Evolutionary conservation across 2,329 filamentous ascomycete genomes (phyloP).

Genomic region (Claviceps sp.): DNA sequence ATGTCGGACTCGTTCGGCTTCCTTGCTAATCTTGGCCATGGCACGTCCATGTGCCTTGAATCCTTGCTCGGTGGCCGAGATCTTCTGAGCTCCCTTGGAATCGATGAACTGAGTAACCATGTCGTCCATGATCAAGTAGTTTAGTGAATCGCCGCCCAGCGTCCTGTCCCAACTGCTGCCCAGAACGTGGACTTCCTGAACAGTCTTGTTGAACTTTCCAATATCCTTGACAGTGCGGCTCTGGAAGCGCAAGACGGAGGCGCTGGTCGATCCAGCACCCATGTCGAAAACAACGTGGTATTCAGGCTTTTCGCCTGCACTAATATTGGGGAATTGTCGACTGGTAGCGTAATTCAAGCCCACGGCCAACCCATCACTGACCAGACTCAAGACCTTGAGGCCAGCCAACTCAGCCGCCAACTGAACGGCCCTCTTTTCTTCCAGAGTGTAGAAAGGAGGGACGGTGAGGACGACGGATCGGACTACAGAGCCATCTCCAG

Average conservation of each 20-base stretch:
- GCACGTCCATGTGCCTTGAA: constrained; percentile 69
- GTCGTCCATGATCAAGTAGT: constrained; percentile 76
- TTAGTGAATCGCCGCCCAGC: constrained; percentile 81
- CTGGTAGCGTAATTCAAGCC: constrained; percentile 91
- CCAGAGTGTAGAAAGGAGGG: constrained; percentile 76
- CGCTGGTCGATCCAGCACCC: constrained; percentile 89
- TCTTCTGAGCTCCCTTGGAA: constrained; percentile 52
- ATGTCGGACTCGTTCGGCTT: constrained; percentile 75
- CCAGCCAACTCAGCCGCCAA: constrained; percentile 79
- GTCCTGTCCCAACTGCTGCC: constrained; percentile 81
- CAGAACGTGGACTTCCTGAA: constrained; percentile 86
- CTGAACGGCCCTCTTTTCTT: constrained; percentile 79
- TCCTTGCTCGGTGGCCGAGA: constrained; percentile 45
- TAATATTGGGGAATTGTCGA: constrained; percentile 75
- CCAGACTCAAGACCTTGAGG: constrained; percentile 68
- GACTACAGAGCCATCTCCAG: constrained; percentile 60
- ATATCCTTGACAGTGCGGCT: constrained; percentile 80
- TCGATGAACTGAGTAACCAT: constrained; percentile 72
- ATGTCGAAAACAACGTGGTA: constrained; percentile 93
- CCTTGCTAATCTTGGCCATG: constrained; percentile 83
- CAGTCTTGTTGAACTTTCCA: constrained; percentile 87
- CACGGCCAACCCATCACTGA: constrained; percentile 85
- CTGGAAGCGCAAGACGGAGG: constrained; percentile 81
- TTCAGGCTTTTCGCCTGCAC: constrained; percentile 74
- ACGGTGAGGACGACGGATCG: constrained; percentile 80